Base-by-base conservation (phyloP, 192 early-diverging fungal genomes). In the Oehlia diaphana region DNA sequence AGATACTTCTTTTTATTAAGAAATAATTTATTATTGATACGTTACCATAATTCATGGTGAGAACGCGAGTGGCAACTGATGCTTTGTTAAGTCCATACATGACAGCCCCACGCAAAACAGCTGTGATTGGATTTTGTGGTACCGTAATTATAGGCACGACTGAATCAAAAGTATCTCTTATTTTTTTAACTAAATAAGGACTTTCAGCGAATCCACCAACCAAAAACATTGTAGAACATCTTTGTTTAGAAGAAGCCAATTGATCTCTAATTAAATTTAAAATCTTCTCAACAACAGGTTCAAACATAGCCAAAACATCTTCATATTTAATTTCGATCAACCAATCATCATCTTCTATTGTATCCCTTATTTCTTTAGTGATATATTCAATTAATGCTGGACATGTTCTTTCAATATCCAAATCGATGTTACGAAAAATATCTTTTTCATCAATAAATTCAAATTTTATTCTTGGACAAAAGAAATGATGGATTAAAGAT, bases 191-290 rank as follows among this genome's bases (percentile, higher is more conserved):
- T n/a, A 90, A 80, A 69, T 90, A 90, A 75, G 84, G 87, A 58
- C 87, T 88, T 19, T 87, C 86, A 31, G 87, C 84, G 70, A 89
- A 89, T 13, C 88, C 88, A 74, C 88, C 88, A 2, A 87, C 88
- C 75, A 89, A 81, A 66, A 89, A 87, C 37, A 89, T 86, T 19
- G 81, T 79, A 1, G 81, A 80, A 65, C 81, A 82, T 50, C 26
- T 26, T 31, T 50, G 16, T 35, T 69, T 76, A n/a, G 83, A 35
- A 78, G 79, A 75, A 0, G 78, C 72, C 31, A 85, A 70, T 73
- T 85, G 84, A 28, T 81, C 69, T 28, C 80, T 75, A 21, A 85
- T 82, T 19, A 82, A 44, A 7, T 68, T 64, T 10, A 82, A 63
- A 28, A 82, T 64, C 28, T 39, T 21, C 4, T 42, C 28, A 13